Conservation (phyloP, 164 flowering plant species). For the Paratinospora sagittata region DNA sequence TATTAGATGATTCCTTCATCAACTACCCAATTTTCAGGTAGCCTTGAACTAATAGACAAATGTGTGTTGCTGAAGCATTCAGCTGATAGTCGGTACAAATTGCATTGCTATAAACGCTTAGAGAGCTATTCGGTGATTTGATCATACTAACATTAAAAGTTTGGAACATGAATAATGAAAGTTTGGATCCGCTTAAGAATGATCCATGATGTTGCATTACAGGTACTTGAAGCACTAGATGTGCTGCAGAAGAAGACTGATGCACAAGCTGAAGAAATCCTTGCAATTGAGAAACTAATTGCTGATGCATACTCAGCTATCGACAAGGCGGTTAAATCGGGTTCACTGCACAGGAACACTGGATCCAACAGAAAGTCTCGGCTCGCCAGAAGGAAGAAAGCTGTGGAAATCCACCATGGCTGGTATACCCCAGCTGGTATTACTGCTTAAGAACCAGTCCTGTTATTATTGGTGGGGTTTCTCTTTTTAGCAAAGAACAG, state of each 20-base stretch:
- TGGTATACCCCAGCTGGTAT: constrained; percentile 64
- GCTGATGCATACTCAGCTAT: constrained; percentile 86
- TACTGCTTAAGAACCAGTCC: constrained; percentile 9
- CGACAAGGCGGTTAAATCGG: constrained; percentile 77
- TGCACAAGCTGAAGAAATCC: constrained; percentile 64
- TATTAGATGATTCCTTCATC: too few species aligned
- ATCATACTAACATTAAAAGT: too few species aligned
- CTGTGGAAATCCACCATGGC: constrained; percentile 81
- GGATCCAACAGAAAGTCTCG: constrained; percentile 88
- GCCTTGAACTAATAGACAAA: too few species aligned
- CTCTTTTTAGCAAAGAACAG: background rate
- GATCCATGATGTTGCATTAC: constrained; percentile 6
- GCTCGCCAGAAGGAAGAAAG: constrained; percentile 85
- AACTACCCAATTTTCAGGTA: too few species aligned
- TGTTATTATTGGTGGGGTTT: background rate
- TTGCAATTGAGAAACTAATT: constrained; percentile 69
- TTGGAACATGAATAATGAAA: too few species aligned
- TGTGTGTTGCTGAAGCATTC: too few species aligned
- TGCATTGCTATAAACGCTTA: too few species aligned
- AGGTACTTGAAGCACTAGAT: constrained; percentile 75
- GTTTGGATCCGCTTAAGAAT: background rate
- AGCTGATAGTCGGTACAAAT: too few species aligned
- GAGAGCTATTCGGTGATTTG: too few species aligned
- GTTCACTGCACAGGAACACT: constrained; percentile 83
- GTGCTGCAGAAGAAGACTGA: constrained; percentile 61